Base-by-base conservation (phyloP, 2,329 filamentous ascomycete species). In the Talaromyces sp. region DNA sequence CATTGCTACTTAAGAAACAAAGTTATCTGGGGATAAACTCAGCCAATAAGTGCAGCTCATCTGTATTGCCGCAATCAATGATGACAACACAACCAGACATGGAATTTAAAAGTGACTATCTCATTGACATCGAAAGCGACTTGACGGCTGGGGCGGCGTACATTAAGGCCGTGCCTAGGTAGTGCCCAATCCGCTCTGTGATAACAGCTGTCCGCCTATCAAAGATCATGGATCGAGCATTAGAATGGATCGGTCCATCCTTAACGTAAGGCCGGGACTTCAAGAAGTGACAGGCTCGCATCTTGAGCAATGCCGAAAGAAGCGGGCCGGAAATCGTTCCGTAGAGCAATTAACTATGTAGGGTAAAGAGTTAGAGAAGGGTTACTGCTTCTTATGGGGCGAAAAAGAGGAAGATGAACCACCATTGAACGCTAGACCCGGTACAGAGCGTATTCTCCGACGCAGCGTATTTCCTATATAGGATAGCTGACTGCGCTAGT, bases 401-500 rank as follows among this genome's bases (percentile, higher is more conserved):
- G 27, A 19, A 37, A 31, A 22, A 25, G 52, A 15, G 9, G 19
- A 56, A 15, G n/a, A 37, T 11, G 33, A 25, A 37, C 33, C 33
- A 11, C 37, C n/a, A 8, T 15, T 56, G 3, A 1, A 25, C 39
- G 39, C 57, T 60, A 60, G 41, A 19, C 41, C 57, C 10, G 25
- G 35, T 33, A 43, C 1, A 31, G 35, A 9, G 31, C 8, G 50
- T 2, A 60, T 39, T 27, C 56, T 60, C 62, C 62, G 62, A 22
- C 54, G 62, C 56, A 64, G 62, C 62, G 8, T 64, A 39, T 33
- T 59, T 41, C 62, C 62, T 27, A 1, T 4, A 10, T 57, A 27
- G 27, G n/a, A 10, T 33, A 11, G 8, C 6, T 8, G 7, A 11
- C 1, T 5, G 8, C 9, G 39, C 57, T 59, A 45, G 2, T 39